phyloP scores from a whole-genome alignment of 2,329 filamentous ascomycete species.

The Botrytis pseudocinerea region DNA sequence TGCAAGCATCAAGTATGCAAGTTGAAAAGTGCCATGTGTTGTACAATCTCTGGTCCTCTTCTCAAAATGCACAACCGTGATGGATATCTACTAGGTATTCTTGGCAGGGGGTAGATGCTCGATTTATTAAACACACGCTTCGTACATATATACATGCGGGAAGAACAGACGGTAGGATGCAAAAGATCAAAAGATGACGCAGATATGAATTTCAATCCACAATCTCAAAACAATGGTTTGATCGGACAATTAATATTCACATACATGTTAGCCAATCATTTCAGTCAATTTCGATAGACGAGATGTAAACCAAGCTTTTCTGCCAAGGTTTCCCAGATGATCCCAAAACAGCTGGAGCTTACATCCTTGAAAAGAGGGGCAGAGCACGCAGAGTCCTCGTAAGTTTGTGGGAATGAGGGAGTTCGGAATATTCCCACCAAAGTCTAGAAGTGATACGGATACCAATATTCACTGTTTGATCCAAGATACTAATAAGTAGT shows the following conservation, averaged over 20 bases:
- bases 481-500: background rate
- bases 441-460: background rate
- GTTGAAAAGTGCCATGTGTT: conserved; percentile 1
- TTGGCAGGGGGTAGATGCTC: conserved; percentile 20
- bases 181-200: background rate
- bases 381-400: background rate
- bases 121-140: no score
- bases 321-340: background rate
- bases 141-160: background rate
- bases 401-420: background rate
- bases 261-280: background rate
- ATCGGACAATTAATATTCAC: background rate
- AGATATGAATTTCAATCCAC: background rate
- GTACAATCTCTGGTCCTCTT: conserved; percentile 4
- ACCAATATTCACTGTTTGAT: background rate
- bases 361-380: conserved; percentile 5
- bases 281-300: background rate
- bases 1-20: background rate
- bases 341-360: conserved; percentile 1
- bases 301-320: conserved; percentile 7
- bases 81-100: background rate
- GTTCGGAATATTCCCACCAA: background rate
- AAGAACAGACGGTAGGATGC: background rate
- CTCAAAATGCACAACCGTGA: background rate
- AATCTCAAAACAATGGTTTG: background rate